Evolutionary conservation across 257 asterid genomes (phyloP).

Genomic region (Ophiorrhiza pumila): DNA sequence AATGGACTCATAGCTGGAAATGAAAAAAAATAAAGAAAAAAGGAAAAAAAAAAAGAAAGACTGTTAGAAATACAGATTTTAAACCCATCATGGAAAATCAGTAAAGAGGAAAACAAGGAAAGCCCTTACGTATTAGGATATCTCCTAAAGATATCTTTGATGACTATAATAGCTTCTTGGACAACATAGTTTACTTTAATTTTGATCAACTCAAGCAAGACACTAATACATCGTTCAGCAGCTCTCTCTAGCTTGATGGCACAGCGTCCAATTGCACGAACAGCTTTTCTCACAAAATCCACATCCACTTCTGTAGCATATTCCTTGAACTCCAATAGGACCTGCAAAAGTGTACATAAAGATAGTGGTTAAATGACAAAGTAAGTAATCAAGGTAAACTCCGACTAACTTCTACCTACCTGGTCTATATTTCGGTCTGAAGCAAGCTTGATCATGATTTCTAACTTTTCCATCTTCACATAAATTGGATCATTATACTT

Average conservation of each 20-base stretch:
- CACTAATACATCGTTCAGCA: slow-evolving; percentile 98
- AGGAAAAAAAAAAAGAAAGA: slow-evolving; percentile 11
- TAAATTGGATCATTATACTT: slow-evolving; percentile 98
- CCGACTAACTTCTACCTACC: slow-evolving; percentile 43
- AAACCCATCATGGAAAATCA: slow-evolving; percentile 15
- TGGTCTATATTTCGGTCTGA: slow-evolving; percentile 97
- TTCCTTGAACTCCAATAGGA: slow-evolving; percentile 93
- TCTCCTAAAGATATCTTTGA: slow-evolving; percentile 97
- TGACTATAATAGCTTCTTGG: slow-evolving; percentile 99
- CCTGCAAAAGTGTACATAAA: slow-evolving; percentile 40
- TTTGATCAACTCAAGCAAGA: slow-evolving; percentile 97
- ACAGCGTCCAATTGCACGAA: slow-evolving; percentile 98
- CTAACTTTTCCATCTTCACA: slow-evolving; percentile 98
- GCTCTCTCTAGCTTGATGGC: slow-evolving; percentile 99
- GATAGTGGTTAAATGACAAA: slow-evolving; percentile 18
- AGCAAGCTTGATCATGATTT: slow-evolving; percentile 99
- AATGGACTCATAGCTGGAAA: slow-evolving; percentile 84
- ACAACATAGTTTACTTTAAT: slow-evolving; percentile 98
- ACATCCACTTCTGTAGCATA: slow-evolving; percentile 99
- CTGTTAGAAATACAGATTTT: slow-evolving; percentile 11
- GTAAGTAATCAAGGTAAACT: slow-evolving; percentile 13
- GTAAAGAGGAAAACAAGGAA: slow-evolving; percentile 3
- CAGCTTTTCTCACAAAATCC: slow-evolving; percentile 98
- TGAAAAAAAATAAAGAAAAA: slow-evolving; percentile 12
- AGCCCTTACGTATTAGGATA: slow-evolving; percentile 93